A percentile compares a stretch with the other conserved stretches of the same genome.
Conservation (phyloP, 176 grass and related monocot species). For the Carex myosuroides region DNA sequence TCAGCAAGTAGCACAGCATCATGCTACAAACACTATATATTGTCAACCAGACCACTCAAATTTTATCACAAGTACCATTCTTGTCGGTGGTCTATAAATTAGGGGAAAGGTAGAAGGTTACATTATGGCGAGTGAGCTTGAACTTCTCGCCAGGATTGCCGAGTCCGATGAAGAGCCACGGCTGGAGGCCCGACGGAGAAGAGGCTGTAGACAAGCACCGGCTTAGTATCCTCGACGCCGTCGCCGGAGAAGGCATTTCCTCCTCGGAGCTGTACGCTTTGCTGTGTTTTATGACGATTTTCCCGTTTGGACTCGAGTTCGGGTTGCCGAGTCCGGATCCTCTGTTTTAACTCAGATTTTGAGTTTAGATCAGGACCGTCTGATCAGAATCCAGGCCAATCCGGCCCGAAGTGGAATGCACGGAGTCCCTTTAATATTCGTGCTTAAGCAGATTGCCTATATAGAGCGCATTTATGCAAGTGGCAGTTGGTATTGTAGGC, state of each 20-base stretch:
- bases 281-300: not conserved
- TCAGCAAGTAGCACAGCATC: not conserved
- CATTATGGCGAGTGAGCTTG: conserved; percentile 55
- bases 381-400: too few relatives aligned
- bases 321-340: too few relatives aligned
- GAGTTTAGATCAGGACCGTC: too few relatives aligned
- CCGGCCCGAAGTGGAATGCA: too few relatives aligned
- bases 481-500: too few relatives aligned
- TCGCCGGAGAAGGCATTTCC: not conserved
- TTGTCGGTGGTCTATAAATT: not conserved
- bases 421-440: too few relatives aligned
- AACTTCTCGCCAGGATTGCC: conserved; percentile 86
- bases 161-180: conserved; percentile 76
- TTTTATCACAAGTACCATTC: not conserved
- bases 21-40: not conserved
- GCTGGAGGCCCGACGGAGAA: conserved; percentile 5
- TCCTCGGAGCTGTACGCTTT: not conserved
- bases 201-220: conserved; percentile 17
- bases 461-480: too few relatives aligned
- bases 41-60: not conserved
- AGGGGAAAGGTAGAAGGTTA: conserved; percentile 15
- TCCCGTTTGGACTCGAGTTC: too few relatives aligned
- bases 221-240: not conserved
- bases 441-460: too few relatives aligned
- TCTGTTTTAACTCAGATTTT: too few relatives aligned